phyloP scores from a whole-genome alignment of 225 moss, liverwort and hornwort genomes.

The Thuidium tamariscinum region DNA sequence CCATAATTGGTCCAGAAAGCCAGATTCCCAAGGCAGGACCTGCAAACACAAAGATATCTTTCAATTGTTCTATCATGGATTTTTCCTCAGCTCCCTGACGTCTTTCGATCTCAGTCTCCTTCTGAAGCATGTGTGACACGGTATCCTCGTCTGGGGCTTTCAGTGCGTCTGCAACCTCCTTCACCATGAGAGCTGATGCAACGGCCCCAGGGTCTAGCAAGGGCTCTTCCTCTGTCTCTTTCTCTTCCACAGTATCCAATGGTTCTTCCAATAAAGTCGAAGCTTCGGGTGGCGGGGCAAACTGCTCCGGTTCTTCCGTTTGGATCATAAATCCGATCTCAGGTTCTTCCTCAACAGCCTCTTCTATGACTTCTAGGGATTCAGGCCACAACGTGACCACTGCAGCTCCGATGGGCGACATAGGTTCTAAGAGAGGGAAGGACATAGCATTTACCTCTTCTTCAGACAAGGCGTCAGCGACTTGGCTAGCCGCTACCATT shows the following conservation, averaged over 20 bases:
- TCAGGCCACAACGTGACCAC: slow-evolving; percentile 17
- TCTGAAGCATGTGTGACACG: slow-evolving; percentile 20
- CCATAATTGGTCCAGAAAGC: slow-evolving; percentile 89
- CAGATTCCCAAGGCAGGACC: slow-evolving; percentile 88
- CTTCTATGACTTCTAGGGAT: not conserved
- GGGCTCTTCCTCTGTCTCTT: slow-evolving; percentile 7
- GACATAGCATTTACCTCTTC: slow-evolving; percentile 12
- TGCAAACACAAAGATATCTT: slow-evolving; percentile 71
- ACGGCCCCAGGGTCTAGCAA: slow-evolving; percentile 15
- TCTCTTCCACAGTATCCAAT: not conserved
- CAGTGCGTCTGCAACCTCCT: slow-evolving; percentile 32
- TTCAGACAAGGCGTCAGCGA: slow-evolving; percentile 19
- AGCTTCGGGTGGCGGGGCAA: not conserved
- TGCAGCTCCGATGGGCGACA: slow-evolving; percentile 27
- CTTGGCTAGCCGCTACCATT: slow-evolving; percentile 21
- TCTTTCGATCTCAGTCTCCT: slow-evolving; percentile 25
- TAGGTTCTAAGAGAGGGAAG: slow-evolving; percentile 26
- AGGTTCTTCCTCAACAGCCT: not conserved
- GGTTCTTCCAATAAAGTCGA: not conserved
- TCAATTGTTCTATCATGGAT: slow-evolving; percentile 52
- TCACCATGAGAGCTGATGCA: slow-evolving; percentile 25
- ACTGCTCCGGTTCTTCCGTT: slow-evolving; percentile 5
- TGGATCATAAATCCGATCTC: slow-evolving; percentile 23
- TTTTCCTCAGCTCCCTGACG: slow-evolving; percentile 28
- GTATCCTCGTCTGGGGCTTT: slow-evolving; percentile 6